phyloP scores from a whole-genome alignment of 2,329 filamentous ascomycete genomes.

The Neonectria sp. region DNA sequence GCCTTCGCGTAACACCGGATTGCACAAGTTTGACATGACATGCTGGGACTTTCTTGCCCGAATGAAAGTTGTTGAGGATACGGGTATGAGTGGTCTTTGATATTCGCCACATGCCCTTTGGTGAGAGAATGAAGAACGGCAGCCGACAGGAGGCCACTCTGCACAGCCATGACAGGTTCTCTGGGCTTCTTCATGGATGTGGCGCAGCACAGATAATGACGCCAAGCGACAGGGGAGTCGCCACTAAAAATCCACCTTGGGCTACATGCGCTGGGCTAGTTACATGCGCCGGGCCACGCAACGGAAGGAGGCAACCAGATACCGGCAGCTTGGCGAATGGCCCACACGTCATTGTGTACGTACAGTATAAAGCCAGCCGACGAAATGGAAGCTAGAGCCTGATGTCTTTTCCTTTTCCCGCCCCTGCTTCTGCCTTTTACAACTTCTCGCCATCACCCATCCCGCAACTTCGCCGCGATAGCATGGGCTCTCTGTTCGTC shows the following conservation, averaged over 20 bases:
- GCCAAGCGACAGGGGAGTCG: slow-evolving; percentile 22
- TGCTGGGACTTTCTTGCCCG: background rate
- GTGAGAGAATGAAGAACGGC: background rate
- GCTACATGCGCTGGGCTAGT: slow-evolving; percentile 1
- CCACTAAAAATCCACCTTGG: slow-evolving; percentile 1
- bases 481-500: slow-evolving; percentile 49
- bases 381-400: background rate
- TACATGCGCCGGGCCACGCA: slow-evolving; percentile 23
- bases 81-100: background rate
- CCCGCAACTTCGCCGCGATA: slow-evolving; percentile 28
- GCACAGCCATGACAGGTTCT: background rate
- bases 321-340: slow-evolving; percentile 14
- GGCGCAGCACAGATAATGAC: slow-evolving; percentile 21
- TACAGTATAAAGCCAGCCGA: slow-evolving; percentile 24
- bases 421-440: background rate
- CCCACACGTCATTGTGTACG: slow-evolving; percentile 16
- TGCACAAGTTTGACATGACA: background rate
- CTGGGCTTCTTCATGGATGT: background rate
- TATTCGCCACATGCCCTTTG: background rate
- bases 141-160: background rate
- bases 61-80: background rate
- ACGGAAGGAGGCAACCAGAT: slow-evolving; percentile 29
- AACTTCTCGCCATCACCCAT: background rate
- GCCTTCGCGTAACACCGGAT: slow-evolving; percentile 1
- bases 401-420: background rate